A percentile compares a stretch with the other conserved stretches of the same genome.
These are phyloP conservation scores for Blastocladiella emersonii DNA, from an alignment of 371 early-diverging fungal genomes.

Conservation along the genomic window DNA sequence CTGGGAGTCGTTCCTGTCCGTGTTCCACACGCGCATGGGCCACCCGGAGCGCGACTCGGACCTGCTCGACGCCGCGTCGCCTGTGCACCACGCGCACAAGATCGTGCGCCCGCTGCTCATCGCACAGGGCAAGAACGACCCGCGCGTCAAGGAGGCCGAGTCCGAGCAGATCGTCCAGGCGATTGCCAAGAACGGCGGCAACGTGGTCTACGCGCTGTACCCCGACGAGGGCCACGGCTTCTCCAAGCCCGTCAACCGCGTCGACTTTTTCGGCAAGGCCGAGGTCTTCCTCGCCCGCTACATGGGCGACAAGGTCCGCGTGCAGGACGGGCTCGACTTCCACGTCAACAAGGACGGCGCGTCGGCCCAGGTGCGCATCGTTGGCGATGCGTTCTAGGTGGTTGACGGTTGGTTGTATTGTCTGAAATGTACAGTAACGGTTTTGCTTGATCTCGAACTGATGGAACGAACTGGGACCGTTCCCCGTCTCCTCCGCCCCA, in stretches of 20 bases:
- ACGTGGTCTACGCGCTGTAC: constrained; percentile 11
- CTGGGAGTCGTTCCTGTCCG: constrained; percentile 2
- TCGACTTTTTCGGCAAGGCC: constrained; percentile 6
- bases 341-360: neutral
- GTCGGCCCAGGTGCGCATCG: neutral
- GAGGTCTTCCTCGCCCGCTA: constrained; percentile 8
- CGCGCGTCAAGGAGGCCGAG: constrained; percentile 14
- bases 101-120: constrained; percentile 12
- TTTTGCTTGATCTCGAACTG: no score
- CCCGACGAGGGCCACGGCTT: constrained; percentile 14
- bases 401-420: no score
- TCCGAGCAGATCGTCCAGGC: constrained; percentile 13
- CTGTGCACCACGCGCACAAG: constrained; percentile 9
- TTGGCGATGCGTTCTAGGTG: neutral
- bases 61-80: constrained; percentile 9
- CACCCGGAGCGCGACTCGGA: constrained; percentile 7
- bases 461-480: no score
- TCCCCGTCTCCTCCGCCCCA: no score
- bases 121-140: constrained; percentile 13
- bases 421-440: no score
- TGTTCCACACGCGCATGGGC: neutral
- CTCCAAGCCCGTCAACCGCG: constrained; percentile 9
- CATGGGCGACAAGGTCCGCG: neutral
- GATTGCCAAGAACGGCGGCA: constrained; percentile 6
- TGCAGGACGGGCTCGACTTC: neutral